Evolutionary conservation across 176 grass and related monocot genomes (phyloP), one percentile per base, ranked within the genome.

Genomic region (Panicum miliaceum): DNA sequence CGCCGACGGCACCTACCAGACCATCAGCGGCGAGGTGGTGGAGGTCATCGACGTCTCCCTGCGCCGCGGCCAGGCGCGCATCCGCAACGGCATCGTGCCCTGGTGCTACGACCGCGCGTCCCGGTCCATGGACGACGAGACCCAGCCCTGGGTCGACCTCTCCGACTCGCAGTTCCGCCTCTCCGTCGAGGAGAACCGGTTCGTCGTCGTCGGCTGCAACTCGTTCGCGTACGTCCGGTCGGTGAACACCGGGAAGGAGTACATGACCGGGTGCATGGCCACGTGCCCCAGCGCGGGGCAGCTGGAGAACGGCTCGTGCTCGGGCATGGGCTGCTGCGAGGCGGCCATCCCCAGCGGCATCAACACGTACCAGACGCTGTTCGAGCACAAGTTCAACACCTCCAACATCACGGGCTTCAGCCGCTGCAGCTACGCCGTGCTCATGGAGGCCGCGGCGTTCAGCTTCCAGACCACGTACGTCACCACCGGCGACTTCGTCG

Each of bases 191-290:
- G 57, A 16, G 36, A 94, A 89, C 81, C 63, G 51, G 19, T 54
- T 92, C 85, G 52, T 52, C 34, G 86, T 89, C 61, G 45, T 91
- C 4, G 87, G 89, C 10, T 94, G 92, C 81, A 77, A 87, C 75
- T 63, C 84, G 7, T 11, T 87, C 4, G 87, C 84, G 13, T 94
- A 81, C 27, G 66, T 89, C 34, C 2, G 23, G 16, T 74, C 23
- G 14, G 48, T 47, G 25, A 70, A 51, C 36, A 20, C 40, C 25
- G 41, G 66, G 0, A 32, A 0, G 1, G 20, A 8, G 22, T 93
- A 90, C 74, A 48, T 68, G 43, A 89, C 77, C 6, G 88, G 88
- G 1, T 96, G 94, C 73, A 79, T 88, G 81, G 65, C 74, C 19
- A 79, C 65, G 0, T 88, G 56, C 68, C 88, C 65, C 38, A 59